phyloP scores from a whole-genome alignment of 176 grass and related monocot species.

The maize (Zea mays) region Zm-B73-REFERENCE-NAM-5.0 NC_050100.1:5740001-5740500 shows the following conservation, averaged over 20 bases:
- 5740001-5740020: background rate
- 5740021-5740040: constrained; percentile 17
- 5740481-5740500: too few relatives aligned
- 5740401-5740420: too few relatives aligned
- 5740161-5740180: background rate
- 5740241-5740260: background rate
- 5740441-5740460: too few relatives aligned
- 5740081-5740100: constrained; percentile 23
- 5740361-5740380: background rate
- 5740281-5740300: background rate
- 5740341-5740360: background rate
- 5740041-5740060: constrained; percentile 51
- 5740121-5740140: constrained; percentile 17
- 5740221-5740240: background rate
- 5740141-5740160: constrained; percentile 13
- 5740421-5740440: too few relatives aligned
- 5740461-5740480: too few relatives aligned
- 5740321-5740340: background rate
- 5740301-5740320: background rate
- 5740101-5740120: constrained; percentile 24
- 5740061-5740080: constrained; percentile 28
- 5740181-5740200: background rate
- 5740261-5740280: background rate
- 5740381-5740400: too few relatives aligned
- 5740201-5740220: background rate